These are phyloP conservation scores for Verticillium alfalfae DNA, from an alignment of 2,329 filamentous ascomycete genomes.

Conservation along the genomic window DNA sequence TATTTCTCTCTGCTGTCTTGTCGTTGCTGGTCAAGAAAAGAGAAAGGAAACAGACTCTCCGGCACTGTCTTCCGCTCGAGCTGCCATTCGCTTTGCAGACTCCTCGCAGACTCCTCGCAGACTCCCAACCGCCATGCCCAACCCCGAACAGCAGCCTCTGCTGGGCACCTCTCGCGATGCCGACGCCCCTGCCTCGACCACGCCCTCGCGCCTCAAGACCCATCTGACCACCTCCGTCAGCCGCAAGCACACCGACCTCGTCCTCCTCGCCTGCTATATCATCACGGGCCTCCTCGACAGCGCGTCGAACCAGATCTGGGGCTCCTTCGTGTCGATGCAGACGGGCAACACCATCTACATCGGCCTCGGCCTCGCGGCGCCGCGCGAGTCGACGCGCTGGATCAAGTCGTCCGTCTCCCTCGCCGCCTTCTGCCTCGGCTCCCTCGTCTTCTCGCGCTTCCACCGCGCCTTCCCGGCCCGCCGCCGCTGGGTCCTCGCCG, in stretches of 20 bases:
- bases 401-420: constrained; percentile 69
- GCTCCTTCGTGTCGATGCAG: constrained; percentile 79
- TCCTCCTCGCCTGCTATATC: constrained; percentile 67
- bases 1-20: not conserved
- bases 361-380: constrained; percentile 64
- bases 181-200: constrained; percentile 9
- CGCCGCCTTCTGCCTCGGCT: constrained; percentile 64
- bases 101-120: too few relatives aligned
- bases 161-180: constrained; percentile 13
- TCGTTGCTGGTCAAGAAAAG: too few relatives aligned
- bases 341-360: constrained; percentile 80
- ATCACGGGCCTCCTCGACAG: constrained; percentile 76
- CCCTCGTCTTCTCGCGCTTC: constrained; percentile 64
- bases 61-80: too few relatives aligned
- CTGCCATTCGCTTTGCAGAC: too few relatives aligned
- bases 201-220: constrained; percentile 18
- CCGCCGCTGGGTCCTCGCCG: constrained; percentile 59
- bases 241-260: constrained; percentile 59
- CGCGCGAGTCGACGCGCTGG: constrained; percentile 52
- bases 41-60: too few relatives aligned
- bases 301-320: constrained; percentile 70
- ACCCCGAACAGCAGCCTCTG: constrained; percentile 27
- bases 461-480: constrained; percentile 58
- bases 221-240: constrained; percentile 42
- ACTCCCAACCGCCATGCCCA: not conserved